These are phyloP conservation scores for Leucogyrophana mollusca DNA, from an alignment of 768 basidiomycete species.

Conservation along the genomic window DNA sequence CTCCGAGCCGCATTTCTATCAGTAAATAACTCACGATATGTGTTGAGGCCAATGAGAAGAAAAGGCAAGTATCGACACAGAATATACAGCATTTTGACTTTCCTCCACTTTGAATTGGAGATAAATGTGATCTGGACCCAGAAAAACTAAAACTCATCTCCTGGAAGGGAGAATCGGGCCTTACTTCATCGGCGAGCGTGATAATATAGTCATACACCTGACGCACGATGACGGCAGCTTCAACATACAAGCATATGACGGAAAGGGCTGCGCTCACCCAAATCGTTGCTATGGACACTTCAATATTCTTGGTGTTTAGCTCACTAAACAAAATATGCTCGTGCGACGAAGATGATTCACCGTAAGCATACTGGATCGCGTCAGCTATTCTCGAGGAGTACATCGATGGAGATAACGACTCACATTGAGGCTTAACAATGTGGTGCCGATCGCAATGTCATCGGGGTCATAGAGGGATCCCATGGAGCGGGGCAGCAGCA, in stretches of 20 bases:
- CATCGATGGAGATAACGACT: not conserved
- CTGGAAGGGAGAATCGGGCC: not conserved
- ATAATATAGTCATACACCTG: conserved; percentile 4
- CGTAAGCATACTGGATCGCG: not conserved
- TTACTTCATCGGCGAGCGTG: not conserved
- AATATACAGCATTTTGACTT: conserved; percentile 1
- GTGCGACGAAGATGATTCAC: no score
- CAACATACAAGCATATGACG: no score
- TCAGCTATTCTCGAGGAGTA: not conserved
- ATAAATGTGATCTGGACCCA: not conserved
- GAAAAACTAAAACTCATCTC: not conserved
- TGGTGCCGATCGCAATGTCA: not conserved
- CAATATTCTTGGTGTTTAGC: not conserved
- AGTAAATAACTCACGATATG: conserved; percentile 2
- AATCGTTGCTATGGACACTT: not conserved
- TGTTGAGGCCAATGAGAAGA: not conserved
- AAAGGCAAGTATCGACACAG: conserved; percentile 1
- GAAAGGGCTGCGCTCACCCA: no score
- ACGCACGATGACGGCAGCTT: not conserved
- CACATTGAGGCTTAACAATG: conserved; percentile 1
- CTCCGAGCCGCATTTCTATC: not conserved
- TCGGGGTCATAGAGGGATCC: not conserved
- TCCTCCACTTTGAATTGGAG: not conserved
- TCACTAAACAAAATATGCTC: not conserved
- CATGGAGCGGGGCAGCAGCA: no score